phyloP scores from a whole-genome alignment of 345 rosid species.

The Psidium friedrichsthalianum region DNA sequence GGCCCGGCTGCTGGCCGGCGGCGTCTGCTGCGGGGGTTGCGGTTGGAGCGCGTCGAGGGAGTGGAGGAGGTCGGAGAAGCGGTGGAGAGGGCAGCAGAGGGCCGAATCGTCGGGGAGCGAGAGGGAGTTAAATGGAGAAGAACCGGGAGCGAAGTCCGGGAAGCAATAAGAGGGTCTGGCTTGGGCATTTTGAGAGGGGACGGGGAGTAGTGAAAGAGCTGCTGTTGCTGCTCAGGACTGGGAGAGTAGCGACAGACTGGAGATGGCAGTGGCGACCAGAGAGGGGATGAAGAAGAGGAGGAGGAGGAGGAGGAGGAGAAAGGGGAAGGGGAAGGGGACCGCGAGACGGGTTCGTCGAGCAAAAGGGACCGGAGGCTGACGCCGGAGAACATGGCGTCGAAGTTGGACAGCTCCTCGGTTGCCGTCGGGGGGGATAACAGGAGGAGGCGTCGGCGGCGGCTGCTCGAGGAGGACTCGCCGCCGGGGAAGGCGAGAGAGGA shows the following conservation, averaged over 20 bases:
- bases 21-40: neutral
- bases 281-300: neutral
- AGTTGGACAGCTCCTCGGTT: neutral
- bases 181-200: neutral
- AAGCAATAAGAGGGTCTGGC: neutral
- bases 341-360: neutral
- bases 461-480: neutral
- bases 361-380: slow-evolving; percentile 6
- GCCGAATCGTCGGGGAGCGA: neutral
- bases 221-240: neutral
- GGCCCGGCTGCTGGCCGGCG: neutral
- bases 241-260: neutral
- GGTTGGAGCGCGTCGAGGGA: neutral
- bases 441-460: neutral
- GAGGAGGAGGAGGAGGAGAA: neutral
- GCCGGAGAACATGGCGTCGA: slow-evolving; percentile 7
- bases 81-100: neutral
- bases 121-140: neutral
- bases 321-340: neutral
- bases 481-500: neutral
- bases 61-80: neutral
- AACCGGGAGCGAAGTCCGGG: neutral
- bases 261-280: neutral
- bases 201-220: neutral
- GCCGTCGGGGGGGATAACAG: neutral